Evolutionary conservation across 257 asterid genomes (phyloP), one percentile per base, ranked within the genome.

Genomic region (Anisodus tanguticus): DNA sequence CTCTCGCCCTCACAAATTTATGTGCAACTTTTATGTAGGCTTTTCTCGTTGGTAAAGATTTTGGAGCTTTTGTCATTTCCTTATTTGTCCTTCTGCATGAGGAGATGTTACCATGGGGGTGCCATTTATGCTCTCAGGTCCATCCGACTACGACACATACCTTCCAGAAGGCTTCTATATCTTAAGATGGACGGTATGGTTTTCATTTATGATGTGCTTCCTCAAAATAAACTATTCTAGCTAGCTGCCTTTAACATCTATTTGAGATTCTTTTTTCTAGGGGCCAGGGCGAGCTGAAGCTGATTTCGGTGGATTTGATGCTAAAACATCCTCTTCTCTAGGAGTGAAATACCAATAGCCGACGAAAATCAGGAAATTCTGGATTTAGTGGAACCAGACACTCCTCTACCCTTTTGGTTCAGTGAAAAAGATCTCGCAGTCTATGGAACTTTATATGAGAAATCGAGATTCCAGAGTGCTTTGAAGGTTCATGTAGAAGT

Each of bases 271-370:
- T 43, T 4, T 72, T 69, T 81, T 6, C 67, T 87, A 94, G 98
- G 94, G 90, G 63, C 92, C 96, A n/a, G 96, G 96, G 17, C 92
- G 97, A 12, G 98, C 98, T 66, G 98, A 91, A 84, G 94, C 96
- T 71, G 98, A 94, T 88, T 94, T 94, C 79, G 93, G 91, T 12
- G 94, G 95, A 3, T 67, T 94, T 83, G 95, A 93, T 88, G 91
- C 95, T 59, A 91, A 89, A 87, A 94, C 72, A 93, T 89, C 19
- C 82, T 93, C 83, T 94, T 94, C 88, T 94, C 98, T 72, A 88
- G 79, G 54, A 85, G 87, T 80, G 98, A 94, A 74, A 60, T 94
- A 64, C 97, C 97, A 12, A 87, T 88, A 41, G 98, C 95, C 31
- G 57, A 64, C 6, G 94, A 92, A 88, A 88, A 91, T 60, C 92